Base-by-base conservation (phyloP, 257 asterid species). In the Gardenia jasminoides region DNA sequence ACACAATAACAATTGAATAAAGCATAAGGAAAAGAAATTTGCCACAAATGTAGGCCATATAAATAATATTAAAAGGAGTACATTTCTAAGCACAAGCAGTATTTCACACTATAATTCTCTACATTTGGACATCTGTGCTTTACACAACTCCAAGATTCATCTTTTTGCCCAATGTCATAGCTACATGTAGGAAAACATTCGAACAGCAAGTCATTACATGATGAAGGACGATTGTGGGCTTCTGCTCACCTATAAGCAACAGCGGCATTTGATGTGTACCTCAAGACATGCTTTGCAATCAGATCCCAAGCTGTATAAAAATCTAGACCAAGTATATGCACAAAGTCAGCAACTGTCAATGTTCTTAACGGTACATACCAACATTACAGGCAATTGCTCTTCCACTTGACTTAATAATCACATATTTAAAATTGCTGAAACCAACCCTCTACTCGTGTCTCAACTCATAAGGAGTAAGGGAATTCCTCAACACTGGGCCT, bases 301-400 rank as follows among this genome's bases (percentile, higher is more conserved):
- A 93, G 97, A 88, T 86, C 91, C 99, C 98, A 93, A 67, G 98
- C 98, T 74, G 98, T 91, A 84, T 96, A 96, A 89, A 96, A 96
- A 88, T 96, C 99, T 96, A 91, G 79, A 85, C 69, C 67, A 75
- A 75, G 82, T 66, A 83, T 31, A 46, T 13, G 65, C 36, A 65
- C 64, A 81, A 78, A 73, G 77, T 81, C 74, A 83, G 67, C 79
- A 74, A 82, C 71, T 74, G 64, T 58, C 75, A 52, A 67, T 70
- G 46, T 41, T 24, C 30, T 67, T 58, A 74, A 43, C 68, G 67
- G 70, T 31, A 56, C 16, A 81, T 44, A 70, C 44, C 31, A n/a
- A 77, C n/a, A 7, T 10, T 9, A 17, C 12, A 2, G 30, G 47
- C 66, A 8, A 39, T 1, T 13, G 19, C 50, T 43, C 19, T 31